Percentiles rank a stretch among this genome's conserved stretches.
These are phyloP conservation scores for Phoenix dactylifera DNA, from an alignment of 176 grass and related monocot species.

Conservation along the genomic window DNA sequence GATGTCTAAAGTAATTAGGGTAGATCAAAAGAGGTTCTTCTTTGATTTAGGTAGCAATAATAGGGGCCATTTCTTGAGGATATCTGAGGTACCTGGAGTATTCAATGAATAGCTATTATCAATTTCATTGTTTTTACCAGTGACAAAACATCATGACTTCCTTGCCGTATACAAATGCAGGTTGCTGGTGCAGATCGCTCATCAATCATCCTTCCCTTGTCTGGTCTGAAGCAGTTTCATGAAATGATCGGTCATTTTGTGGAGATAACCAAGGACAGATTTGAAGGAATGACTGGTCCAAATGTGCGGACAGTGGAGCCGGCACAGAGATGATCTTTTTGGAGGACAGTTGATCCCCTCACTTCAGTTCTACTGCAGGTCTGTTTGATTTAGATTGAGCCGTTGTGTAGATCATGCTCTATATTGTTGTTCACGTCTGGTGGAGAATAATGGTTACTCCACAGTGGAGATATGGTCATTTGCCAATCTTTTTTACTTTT, in stretches of 20 bases:
- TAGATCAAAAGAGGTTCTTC: slow-evolving; percentile 97
- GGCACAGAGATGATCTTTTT: slow-evolving; percentile 63
- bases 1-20: slow-evolving; percentile 94
- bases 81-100: slow-evolving; percentile 62
- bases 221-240: slow-evolving; percentile 95
- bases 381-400: slow-evolving; percentile 5
- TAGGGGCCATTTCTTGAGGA: slow-evolving; percentile 89
- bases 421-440: slow-evolving; percentile 2
- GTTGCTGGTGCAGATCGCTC: slow-evolving; percentile 92
- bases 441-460: slow-evolving; percentile 5
- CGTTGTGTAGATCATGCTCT: neutral
- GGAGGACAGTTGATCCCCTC: no score
- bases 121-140: neutral
- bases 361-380: slow-evolving; percentile 4
- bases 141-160: neutral
- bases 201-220: slow-evolving; percentile 92
- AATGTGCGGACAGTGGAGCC: slow-evolving; percentile 73
- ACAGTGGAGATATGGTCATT: no score
- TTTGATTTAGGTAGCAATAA: slow-evolving; percentile 96
- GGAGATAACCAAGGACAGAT: slow-evolving; percentile 95
- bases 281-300: slow-evolving; percentile 71
- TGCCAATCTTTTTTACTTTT: no score
- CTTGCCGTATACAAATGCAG: slow-evolving; percentile 26
- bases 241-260: slow-evolving; percentile 99
- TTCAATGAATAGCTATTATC: neutral